Evolutionary conservation across 306 rosid genomes (phyloP).

Genomic region (Glycine latifolia): DNA sequence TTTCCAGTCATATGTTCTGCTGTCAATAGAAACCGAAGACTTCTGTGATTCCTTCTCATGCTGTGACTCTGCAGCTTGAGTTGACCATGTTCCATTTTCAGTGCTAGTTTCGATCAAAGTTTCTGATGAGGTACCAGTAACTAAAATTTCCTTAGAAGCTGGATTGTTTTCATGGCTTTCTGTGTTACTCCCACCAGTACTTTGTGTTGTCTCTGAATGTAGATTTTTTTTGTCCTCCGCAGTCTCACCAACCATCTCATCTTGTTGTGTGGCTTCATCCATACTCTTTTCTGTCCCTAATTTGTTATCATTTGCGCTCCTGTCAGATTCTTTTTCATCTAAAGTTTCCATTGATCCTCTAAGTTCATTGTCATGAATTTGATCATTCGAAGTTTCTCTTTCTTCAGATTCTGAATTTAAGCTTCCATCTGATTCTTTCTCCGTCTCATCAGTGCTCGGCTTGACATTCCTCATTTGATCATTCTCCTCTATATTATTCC

Average conservation of each 20-base stretch:
- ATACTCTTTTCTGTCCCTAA: constrained; percentile 48
- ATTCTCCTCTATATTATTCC: constrained; percentile 42
- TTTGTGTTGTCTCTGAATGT: constrained; percentile 39
- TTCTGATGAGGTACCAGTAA: constrained; percentile 39
- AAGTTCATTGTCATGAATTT: constrained; percentile 61
- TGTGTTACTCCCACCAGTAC: constrained; percentile 44
- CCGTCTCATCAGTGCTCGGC: constrained; percentile 50
- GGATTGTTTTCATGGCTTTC: constrained; percentile 47
- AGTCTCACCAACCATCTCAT: constrained; percentile 46
- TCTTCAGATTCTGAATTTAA: constrained; percentile 49
- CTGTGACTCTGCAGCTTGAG: constrained; percentile 58
- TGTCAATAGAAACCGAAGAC: constrained; percentile 42
- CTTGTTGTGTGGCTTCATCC: constrained; percentile 49
- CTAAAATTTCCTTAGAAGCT: constrained; percentile 46
- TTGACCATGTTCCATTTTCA: constrained; percentile 62
- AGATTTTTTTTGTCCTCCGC: constrained; percentile 50
- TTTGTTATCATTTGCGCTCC: constrained; percentile 40
- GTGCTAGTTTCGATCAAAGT: constrained; percentile 50
- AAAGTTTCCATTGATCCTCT: constrained; percentile 37
- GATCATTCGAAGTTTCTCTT: constrained; percentile 60
- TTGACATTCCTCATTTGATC: constrained; percentile 44
- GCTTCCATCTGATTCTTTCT: constrained; percentile 45
- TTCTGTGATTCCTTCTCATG: constrained; percentile 58
- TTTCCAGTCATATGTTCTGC: constrained; percentile 62
- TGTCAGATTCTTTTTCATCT: constrained; percentile 44